phyloP scores from a whole-genome alignment of 306 rosid genomes.

The Cucumis melo region DNA sequence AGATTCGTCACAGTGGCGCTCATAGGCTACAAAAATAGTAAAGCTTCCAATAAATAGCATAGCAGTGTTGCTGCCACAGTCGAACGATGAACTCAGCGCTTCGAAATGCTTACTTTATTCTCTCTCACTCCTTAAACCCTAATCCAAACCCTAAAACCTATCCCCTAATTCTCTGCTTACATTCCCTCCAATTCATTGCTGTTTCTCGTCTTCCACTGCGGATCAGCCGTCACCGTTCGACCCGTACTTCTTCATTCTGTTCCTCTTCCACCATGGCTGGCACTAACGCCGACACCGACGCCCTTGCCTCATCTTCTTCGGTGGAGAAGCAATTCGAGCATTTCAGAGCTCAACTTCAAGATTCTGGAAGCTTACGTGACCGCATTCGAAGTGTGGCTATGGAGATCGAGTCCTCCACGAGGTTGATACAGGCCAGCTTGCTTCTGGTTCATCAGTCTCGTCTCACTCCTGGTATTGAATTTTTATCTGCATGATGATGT shows the following conservation, averaged over 20 bases:
- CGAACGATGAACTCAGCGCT: slow-evolving; percentile 34
- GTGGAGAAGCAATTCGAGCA: slow-evolving; percentile 69
- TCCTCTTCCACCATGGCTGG: slow-evolving; percentile 40
- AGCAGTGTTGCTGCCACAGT: not conserved
- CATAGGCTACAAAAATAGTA: not conserved
- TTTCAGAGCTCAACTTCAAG: slow-evolving; percentile 55
- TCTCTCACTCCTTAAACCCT: slow-evolving; percentile 43
- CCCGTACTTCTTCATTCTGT: slow-evolving; percentile 6
- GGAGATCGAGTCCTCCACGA: slow-evolving; percentile 65
- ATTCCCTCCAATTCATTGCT: not conserved
- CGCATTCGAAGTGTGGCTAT: slow-evolving; percentile 61
- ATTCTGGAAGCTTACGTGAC: slow-evolving; percentile 57
- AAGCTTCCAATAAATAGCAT: not conserved
- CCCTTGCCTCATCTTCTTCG: slow-evolving; percentile 18
- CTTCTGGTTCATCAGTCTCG: slow-evolving; percentile 88
- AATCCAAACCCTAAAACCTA: slow-evolving; percentile 1
- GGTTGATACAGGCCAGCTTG: slow-evolving; percentile 57
- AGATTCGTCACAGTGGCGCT: no score
- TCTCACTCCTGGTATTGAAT: slow-evolving; percentile 49
- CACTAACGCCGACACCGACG: slow-evolving; percentile 18
- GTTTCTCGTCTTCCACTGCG: not conserved
- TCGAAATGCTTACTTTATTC: slow-evolving; percentile 32
- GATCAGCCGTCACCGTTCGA: slow-evolving; percentile 3
- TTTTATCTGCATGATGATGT: not conserved
- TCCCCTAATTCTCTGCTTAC: not conserved